Evolutionary conservation across 108 stramenopile genomes (phyloP).

Genomic region (Fragilaria crotonensis): DNA sequence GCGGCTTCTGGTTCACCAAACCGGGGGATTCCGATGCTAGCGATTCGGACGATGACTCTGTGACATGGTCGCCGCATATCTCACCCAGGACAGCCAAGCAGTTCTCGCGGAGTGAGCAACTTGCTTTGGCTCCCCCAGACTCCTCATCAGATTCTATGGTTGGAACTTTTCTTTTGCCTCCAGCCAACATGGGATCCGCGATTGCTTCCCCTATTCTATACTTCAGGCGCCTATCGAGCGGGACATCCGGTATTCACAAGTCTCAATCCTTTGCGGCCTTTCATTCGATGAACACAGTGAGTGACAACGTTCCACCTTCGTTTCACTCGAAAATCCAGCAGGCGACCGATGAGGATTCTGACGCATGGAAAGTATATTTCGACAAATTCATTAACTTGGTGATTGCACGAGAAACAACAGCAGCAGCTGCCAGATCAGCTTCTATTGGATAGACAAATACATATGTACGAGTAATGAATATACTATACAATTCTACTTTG

Average conservation of each 20-base stretch:
- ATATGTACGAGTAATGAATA: too few relatives aligned
- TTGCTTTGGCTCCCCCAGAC: neutral
- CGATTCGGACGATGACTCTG: constrained; percentile 23
- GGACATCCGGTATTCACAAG: neutral
- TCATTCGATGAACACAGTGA: neutral
- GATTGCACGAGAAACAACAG: constrained; percentile 58
- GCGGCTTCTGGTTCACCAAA: constrained; percentile 41
- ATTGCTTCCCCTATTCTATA: neutral
- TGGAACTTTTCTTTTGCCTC: neutral
- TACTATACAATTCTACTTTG: too few relatives aligned
- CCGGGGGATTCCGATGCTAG: constrained; percentile 19
- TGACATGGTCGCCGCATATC: constrained; percentile 11
- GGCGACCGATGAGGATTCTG: constrained; percentile 22
- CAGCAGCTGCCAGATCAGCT: too few relatives aligned
- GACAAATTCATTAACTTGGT: constrained; percentile 71
- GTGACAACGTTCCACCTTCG: too few relatives aligned
- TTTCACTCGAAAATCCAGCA: constrained; percentile 8
- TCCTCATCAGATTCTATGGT: neutral
- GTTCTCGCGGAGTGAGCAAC: too few relatives aligned
- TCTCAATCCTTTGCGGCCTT: neutral
- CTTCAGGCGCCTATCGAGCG: neutral
- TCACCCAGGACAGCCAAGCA: constrained; percentile 2
- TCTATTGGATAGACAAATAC: too few relatives aligned
- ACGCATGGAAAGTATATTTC: constrained; percentile 59
- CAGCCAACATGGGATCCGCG: neutral